These are phyloP conservation scores for Protomyces inouyei DNA, from an alignment of 1,139 yeast genomes.

Conservation along the genomic window DNA sequence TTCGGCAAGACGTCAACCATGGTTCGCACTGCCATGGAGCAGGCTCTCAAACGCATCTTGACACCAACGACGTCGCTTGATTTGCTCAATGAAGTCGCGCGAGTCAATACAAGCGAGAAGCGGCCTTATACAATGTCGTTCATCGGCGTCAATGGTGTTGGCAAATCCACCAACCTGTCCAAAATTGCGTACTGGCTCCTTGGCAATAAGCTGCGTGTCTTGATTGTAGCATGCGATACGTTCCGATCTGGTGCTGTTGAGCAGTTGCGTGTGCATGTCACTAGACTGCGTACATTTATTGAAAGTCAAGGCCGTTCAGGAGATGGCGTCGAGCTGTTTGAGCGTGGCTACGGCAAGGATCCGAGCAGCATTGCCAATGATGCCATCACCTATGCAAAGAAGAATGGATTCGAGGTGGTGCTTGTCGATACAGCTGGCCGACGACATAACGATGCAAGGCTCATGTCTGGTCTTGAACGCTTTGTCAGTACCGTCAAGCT, in stretches of 20 bases:
- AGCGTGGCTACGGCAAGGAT: constrained; percentile 95
- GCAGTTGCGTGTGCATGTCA: constrained; percentile 89
- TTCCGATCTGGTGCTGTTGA: constrained; percentile 98
- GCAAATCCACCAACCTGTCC: constrained; percentile 91
- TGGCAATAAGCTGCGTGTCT: constrained; percentile 78
- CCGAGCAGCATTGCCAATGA: constrained; percentile 93
- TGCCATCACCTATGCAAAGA: constrained; percentile 64
- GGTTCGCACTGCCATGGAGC: constrained; percentile 62
- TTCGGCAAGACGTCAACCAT: constrained; percentile 61
- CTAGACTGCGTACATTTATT: constrained; percentile 63
- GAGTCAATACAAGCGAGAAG: constrained; percentile 37
- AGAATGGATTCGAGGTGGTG: constrained; percentile 71
- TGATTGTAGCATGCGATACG: constrained; percentile 96
- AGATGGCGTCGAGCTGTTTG: constrained; percentile 73
- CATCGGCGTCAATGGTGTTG: constrained; percentile 97
- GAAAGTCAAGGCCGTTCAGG: constrained; percentile 44
- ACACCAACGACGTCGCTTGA: constrained; percentile 93
- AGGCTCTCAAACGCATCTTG: constrained; percentile 70
- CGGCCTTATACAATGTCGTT: constrained; percentile 88
- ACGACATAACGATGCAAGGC: constrained; percentile 88
- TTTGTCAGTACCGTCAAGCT: constrained; percentile 96
- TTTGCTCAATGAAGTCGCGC: constrained; percentile 73
- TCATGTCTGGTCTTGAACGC: constrained; percentile 92
- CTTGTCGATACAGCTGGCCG: constrained; percentile 97
- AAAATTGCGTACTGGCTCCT: constrained; percentile 92